Percentiles rank a stretch among this genome's conserved stretches.
Conservation (phyloP, 352 stramenopile genomes). For the Poterioochromonas sp. region DNA sequence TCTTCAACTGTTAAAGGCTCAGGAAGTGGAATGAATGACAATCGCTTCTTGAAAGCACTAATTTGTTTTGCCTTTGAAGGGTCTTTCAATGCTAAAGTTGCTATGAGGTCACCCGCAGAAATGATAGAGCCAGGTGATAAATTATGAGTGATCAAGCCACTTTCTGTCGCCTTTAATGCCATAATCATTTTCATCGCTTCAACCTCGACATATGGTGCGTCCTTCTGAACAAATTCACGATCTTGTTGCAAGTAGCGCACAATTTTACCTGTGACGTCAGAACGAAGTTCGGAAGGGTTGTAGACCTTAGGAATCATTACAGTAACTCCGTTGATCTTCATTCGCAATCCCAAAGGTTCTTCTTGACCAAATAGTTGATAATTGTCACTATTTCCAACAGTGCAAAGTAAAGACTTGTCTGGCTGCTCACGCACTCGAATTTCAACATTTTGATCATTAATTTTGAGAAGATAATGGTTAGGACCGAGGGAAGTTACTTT, state of each 20-base stretch:
- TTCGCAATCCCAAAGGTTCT: conserved; percentile 63
- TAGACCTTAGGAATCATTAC: conserved; percentile 70
- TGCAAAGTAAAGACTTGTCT: conserved; percentile 63
- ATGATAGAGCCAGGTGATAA: conserved; percentile 94
- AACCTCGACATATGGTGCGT: conserved; percentile 76
- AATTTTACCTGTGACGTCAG: conserved; percentile 97
- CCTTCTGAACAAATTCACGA: conserved; percentile 59
- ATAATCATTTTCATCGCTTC: conserved; percentile 99
- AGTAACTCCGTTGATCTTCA: conserved; percentile 63
- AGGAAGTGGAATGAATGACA: background rate
- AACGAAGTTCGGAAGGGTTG: conserved; percentile 90
- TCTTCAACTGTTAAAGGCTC: background rate
- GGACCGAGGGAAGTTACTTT: conserved; percentile 75
- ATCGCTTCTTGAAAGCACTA: background rate
- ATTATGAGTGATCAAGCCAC: conserved; percentile 86
- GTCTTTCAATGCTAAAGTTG: conserved; percentile 61
- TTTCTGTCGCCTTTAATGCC: conserved; percentile 91
- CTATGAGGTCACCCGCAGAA: conserved; percentile 91
- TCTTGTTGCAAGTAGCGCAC: conserved; percentile 95
- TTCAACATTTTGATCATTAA: conserved; percentile 66
- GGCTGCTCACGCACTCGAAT: conserved; percentile 50
- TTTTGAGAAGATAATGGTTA: conserved; percentile 82
- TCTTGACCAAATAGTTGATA: conserved; percentile 67
- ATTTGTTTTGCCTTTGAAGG: conserved; percentile 35
- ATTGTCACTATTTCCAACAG: conserved; percentile 58